Base-by-base conservation (phyloP, 306 rosid genomes). In the Trichosanthes cucumerina region DNA sequence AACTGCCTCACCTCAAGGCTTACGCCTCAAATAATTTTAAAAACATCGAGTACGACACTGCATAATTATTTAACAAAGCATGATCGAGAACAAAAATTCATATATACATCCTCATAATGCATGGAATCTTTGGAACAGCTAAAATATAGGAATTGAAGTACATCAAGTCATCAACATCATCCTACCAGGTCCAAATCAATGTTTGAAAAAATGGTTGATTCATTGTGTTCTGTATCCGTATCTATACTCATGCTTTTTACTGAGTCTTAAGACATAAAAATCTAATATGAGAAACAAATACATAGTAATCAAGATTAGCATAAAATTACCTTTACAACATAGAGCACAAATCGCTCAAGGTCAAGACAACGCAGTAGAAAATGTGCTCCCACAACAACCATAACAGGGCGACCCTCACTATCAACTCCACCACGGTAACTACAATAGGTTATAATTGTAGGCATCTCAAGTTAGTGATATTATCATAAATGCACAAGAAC, bases 401-500 rank as follows among this genome's bases (percentile, higher is more conserved):
- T 91, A 49, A 96, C 91, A 9, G 99, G 97, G 79, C 84, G 93
- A 80, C 99, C 99, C 73, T 96, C 99, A 41, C 96, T 87, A 74
- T 96, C 99, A 64, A 96, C 98, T 69, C 99, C 99, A 77, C 98
- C 98, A 23, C 97, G 99, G 79, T 92, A 96, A 59, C 99, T 96
- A 91, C 75, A 49, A 53, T 57, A 80, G 62, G 44, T 28, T 18
- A 19, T 41, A 60, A 44, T 39, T 5, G 46, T 2, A 78, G 44
- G 47, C 62, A 78, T 31, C 43, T 43, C 26, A 31, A 46, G 24
- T 60, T 52, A 73, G 15, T 49, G 44, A 73, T 49, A 72, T 50
- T 16, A 28, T 16, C 53, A 44, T 23, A 44, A 72, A 72, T 72
- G 24, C 39, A 46, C 44, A 33, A 60, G 39, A 63, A 31, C 70